Percentiles rank a stretch among this genome's conserved stretches.
phyloP scores from a whole-genome alignment of 2,329 filamentous ascomycete species.

The Plectosphaerella sp. region DNA sequence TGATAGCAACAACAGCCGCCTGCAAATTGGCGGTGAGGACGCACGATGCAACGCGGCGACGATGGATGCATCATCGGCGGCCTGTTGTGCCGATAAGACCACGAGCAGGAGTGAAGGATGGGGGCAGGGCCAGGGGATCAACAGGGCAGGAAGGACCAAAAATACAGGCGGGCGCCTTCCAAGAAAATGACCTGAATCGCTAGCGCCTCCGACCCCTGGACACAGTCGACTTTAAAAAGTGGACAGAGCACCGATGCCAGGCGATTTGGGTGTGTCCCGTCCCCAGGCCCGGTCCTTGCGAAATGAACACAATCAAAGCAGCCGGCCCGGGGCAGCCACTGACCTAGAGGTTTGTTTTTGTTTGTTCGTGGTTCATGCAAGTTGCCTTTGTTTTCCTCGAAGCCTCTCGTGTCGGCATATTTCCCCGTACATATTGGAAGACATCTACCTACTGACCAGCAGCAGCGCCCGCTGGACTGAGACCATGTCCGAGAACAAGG shows the following conservation, averaged over 20 bases:
- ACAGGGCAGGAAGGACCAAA: too few species aligned
- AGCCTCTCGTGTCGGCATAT: too few species aligned
- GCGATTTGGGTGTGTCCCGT: neutral
- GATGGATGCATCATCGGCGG: too few species aligned
- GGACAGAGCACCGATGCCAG: neutral
- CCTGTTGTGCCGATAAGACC: neutral
- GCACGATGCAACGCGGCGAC: too few species aligned
- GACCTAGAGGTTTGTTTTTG: neutral
- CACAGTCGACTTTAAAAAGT: constrained; percentile 2
- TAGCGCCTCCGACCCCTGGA: neutral
- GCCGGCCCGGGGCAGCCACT: neutral
- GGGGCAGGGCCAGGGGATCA: too few species aligned
- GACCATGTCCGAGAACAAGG: too few species aligned
- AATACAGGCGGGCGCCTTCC: neutral
- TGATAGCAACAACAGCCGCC: too few species aligned
- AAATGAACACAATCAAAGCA: constrained; percentile 4
- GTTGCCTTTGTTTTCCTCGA: too few species aligned
- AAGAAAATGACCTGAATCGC: constrained; percentile 2
- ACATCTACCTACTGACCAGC: neutral
- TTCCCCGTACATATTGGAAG: neutral
- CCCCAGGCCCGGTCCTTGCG: neutral
- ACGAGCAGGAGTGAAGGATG: neutral
- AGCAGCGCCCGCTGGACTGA: too few species aligned
- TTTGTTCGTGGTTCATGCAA: neutral
- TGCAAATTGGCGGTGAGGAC: too few species aligned